Conservation (phyloP, 192 early-diverging fungal species). For the Coemansia sp. region DNA sequence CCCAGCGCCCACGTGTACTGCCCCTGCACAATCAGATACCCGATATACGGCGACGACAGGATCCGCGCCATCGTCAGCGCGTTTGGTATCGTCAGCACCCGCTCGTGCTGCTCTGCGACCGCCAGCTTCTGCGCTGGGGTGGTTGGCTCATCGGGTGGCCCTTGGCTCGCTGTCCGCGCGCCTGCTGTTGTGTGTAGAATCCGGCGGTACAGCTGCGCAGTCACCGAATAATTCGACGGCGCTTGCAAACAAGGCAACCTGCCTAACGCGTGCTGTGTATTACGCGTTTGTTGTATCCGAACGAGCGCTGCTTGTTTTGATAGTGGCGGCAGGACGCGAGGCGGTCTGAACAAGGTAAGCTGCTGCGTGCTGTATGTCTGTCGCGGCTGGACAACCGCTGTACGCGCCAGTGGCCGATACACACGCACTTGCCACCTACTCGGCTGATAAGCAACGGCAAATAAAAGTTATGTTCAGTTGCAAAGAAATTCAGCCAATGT, state of each 20-base stretch:
- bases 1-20: constrained; percentile 69
- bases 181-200: not conserved
- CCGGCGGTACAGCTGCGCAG: not conserved
- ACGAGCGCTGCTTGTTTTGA: too few species aligned
- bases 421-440: not conserved
- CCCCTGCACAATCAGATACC: constrained; percentile 80
- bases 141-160: too few species aligned
- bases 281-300: too few species aligned
- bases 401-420: not conserved
- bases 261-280: too few species aligned
- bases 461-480: too few species aligned
- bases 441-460: too few species aligned
- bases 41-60: constrained; percentile 79
- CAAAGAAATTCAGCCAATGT: too few species aligned
- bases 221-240: too few species aligned
- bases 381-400: not conserved
- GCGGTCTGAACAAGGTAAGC: too few species aligned
- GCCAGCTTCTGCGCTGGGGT: too few species aligned
- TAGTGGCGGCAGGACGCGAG: too few species aligned
- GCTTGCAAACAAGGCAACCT: too few species aligned
- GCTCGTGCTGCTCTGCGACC: constrained; percentile 53
- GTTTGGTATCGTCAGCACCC: constrained; percentile 92
- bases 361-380: not conserved
- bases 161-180: not conserved
- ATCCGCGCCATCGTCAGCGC: constrained; percentile 80